Evolutionary conservation across 768 basidiomycete species (phyloP).

Genomic region (Brasilioporus rufonigricans): DNA sequence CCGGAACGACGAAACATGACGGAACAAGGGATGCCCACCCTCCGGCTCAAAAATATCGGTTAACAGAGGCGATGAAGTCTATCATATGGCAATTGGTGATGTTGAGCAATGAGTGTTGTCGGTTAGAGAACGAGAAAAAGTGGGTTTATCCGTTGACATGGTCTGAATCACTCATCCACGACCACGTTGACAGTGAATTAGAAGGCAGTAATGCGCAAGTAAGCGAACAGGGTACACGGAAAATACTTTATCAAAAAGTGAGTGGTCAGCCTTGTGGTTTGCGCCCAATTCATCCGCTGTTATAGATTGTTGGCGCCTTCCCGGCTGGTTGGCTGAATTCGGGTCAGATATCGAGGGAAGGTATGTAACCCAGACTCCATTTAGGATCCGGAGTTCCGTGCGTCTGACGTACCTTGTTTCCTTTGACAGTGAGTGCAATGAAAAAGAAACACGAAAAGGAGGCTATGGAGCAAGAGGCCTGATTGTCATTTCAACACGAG

Average conservation of each 20-base stretch:
- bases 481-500: background rate
- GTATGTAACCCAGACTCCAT: too few species aligned
- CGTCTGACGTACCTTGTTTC: background rate
- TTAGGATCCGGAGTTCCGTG: background rate
- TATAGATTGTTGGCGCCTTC: conserved; percentile 73
- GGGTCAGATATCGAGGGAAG: conserved; percentile 84
- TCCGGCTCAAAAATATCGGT: conserved; percentile 71
- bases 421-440: conserved; percentile 68
- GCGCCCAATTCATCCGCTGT: background rate
- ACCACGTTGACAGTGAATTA: conserved; percentile 39
- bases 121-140: conserved; percentile 66
- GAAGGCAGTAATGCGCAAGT: conserved; percentile 71
- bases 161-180: background rate
- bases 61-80: conserved; percentile 79
- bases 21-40: conserved; percentile 48
- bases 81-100: conserved; percentile 79
- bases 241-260: conserved; percentile 78
- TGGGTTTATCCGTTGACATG: conserved; percentile 19
- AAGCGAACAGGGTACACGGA: conserved; percentile 78
- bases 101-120: conserved; percentile 80
- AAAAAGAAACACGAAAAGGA: conserved; percentile 81
- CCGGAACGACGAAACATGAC: conserved; percentile 24
- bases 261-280: conserved; percentile 5
- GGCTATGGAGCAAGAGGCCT: conserved; percentile 54
- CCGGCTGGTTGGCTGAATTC: conserved; percentile 85